Evolutionary conservation across 176 grass and related monocot species (phyloP).

Genomic region (Elymus sibiricus): DNA sequence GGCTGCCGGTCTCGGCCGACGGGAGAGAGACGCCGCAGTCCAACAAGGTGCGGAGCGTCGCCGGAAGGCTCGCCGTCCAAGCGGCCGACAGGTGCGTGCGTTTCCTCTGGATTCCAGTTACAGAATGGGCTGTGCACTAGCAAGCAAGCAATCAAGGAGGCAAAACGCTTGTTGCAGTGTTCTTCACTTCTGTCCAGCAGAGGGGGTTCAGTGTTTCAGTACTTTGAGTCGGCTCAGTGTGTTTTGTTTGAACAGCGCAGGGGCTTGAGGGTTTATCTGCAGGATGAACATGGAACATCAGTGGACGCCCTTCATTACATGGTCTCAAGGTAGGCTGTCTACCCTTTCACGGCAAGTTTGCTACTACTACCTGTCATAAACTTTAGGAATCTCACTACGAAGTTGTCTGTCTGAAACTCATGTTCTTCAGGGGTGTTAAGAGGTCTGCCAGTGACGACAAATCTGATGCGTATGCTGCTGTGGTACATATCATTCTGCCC

Average conservation of each 20-base stretch:
- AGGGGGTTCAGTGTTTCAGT: slow-evolving; percentile 5
- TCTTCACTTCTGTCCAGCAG: background rate
- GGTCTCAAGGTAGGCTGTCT: slow-evolving; percentile 58
- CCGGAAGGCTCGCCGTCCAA: slow-evolving; percentile 64
- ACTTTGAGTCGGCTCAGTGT: background rate
- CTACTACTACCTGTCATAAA: background rate
- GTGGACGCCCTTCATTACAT: slow-evolving; percentile 78
- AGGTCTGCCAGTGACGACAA: slow-evolving; percentile 50
- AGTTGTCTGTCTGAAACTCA: background rate
- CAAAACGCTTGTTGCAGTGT: background rate
- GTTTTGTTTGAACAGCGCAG: slow-evolving; percentile 48
- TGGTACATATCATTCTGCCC: slow-evolving; percentile 36
- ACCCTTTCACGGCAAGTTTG: background rate
- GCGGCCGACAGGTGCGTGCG: slow-evolving; percentile 61
- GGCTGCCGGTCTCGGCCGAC: slow-evolving; percentile 56
- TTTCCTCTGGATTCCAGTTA: background rate
- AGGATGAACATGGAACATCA: slow-evolving; percentile 81
- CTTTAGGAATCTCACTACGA: background rate
- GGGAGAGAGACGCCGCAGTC: slow-evolving; percentile 74
- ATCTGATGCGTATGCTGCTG: slow-evolving; percentile 83
- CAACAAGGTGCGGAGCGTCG: slow-evolving; percentile 73
- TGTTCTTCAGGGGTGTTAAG: slow-evolving; percentile 65
- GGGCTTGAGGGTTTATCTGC: slow-evolving; percentile 79
- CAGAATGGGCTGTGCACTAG: background rate
- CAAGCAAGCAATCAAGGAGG: background rate